phyloP scores from a whole-genome alignment of 2,329 filamentous ascomycete genomes.

The Exophiala aquamarina region DNA sequence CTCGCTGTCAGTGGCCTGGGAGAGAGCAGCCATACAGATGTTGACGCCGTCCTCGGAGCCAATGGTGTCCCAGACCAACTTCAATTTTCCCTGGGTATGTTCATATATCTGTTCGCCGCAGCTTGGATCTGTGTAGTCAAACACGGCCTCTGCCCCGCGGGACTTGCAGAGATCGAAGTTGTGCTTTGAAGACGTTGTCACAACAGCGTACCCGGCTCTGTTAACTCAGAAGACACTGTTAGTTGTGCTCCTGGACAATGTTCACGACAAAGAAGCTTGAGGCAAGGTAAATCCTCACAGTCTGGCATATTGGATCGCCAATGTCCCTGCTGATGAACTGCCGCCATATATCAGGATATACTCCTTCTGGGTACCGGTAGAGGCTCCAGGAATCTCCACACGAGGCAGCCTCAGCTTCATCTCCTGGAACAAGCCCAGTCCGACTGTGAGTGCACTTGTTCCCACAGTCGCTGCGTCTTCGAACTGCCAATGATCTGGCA shows the following conservation, averaged over 20 bases:
- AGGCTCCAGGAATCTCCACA: constrained; percentile 14
- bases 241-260: no score
- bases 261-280: constrained; percentile 13
- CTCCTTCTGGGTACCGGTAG: constrained; percentile 23
- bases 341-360: constrained; percentile 40
- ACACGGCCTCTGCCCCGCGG: constrained; percentile 45
- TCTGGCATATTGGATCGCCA: constrained; percentile 41
- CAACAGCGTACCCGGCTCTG: constrained; percentile 39
- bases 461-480: constrained; percentile 55
- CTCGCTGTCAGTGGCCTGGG: constrained; percentile 25
- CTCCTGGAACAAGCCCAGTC: constrained; percentile 41
- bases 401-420: constrained; percentile 27
- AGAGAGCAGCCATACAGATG: constrained; percentile 36
- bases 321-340: constrained; percentile 37
- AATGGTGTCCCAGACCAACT: constrained; percentile 39
- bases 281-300: constrained; percentile 26
- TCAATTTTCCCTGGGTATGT: constrained; percentile 37
- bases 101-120: constrained; percentile 33
- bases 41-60: constrained; percentile 28
- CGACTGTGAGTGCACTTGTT: constrained; percentile 52
- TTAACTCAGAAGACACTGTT: constrained; percentile 12
- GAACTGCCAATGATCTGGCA: constrained; percentile 50
- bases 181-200: constrained; percentile 38
- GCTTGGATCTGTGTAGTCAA: constrained; percentile 46
- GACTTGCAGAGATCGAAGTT: constrained; percentile 46